Conservation (phyloP, 2,329 filamentous ascomycete species). For the Sporothrix dimorphospora region DNA sequence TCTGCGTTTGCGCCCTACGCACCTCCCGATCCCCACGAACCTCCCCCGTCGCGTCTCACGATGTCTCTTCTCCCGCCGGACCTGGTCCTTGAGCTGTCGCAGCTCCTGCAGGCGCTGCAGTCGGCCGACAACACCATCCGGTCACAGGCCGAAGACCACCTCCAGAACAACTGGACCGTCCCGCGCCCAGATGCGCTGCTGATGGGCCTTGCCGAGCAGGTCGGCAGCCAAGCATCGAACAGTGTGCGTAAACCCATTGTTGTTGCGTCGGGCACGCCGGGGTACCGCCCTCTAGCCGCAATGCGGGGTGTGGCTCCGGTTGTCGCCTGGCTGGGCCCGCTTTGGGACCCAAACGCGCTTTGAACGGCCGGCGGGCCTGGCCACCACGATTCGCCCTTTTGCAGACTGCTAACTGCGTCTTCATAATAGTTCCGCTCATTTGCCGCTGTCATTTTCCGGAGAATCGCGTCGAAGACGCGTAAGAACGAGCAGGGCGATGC, state of each 20-base stretch:
- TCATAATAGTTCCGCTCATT: slow-evolving; percentile 79
- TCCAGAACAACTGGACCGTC: slow-evolving; percentile 87
- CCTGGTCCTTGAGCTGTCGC: slow-evolving; percentile 78
- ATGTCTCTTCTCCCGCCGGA: slow-evolving; percentile 90
- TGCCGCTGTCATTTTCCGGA: slow-evolving; percentile 89
- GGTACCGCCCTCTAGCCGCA: not conserved
- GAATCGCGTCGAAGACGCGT: slow-evolving; percentile 85
- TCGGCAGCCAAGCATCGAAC: slow-evolving; percentile 74
- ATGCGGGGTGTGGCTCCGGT: not conserved
- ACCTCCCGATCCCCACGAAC: slow-evolving; percentile 18
- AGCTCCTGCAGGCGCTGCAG: slow-evolving; percentile 86
- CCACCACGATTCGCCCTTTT: not conserved
- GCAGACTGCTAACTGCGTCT: slow-evolving; percentile 20
- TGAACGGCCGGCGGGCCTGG: not conserved
- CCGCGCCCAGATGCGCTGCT: slow-evolving; percentile 82
- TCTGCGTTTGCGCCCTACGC: slow-evolving; percentile 13
- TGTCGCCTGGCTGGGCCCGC: not conserved
- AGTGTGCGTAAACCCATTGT: slow-evolving; percentile 56
- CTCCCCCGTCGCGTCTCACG: slow-evolving; percentile 26
- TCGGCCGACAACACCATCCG: slow-evolving; percentile 86
- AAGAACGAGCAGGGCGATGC: slow-evolving; percentile 73
- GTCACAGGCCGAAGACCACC: slow-evolving; percentile 83
- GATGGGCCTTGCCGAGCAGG: slow-evolving; percentile 93
- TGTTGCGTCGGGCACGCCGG: not conserved
- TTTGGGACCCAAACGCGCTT: not conserved